Evolutionary conservation across 2,329 filamentous ascomycete genomes (phyloP), one percentile per base, ranked within the genome.

Genomic region (Phyllosticta paracitricarpa): DNA sequence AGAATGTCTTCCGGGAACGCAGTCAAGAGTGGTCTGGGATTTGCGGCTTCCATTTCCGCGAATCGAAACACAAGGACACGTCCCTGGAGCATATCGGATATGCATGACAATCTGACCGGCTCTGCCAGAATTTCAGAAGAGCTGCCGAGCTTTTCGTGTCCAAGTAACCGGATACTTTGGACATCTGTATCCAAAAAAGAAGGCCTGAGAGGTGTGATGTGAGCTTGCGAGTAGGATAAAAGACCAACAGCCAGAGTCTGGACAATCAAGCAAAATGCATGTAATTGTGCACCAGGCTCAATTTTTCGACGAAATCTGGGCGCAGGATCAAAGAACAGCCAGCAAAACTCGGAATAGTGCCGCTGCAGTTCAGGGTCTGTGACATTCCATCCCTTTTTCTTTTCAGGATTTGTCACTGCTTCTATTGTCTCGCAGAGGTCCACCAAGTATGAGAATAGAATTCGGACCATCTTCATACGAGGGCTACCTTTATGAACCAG

Each of bases 151-250:
- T 28, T 7, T 17, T 17, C 8, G 2, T 17, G 2, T 58, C 10
- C 56, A 57, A 22, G 26, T n/a, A 53, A 62, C 30, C 7, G 19
- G 9, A 56, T 54, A 24, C 17, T 40, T 59, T 24, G 28, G 22
- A 59, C 52, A 14, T 59, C 28, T 14, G 28, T 58, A 19, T 63
- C 62, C 17, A 61, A 54, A 33, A 61, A 63, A 22, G 61, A 59
- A 1, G 59, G 62, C 19, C 53, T 55, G 5, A 63, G 25, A 14
- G 51, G 24, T 10, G 25, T 59, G 4, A 61, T 19, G 52, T 63
- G 62, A 40, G 62, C 62, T 19, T 63, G 62, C 26, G 3, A 59
- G 35, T 61, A 63, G 1, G 58, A 61, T 8, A 63, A 35, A 57
- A 63, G 57, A 6, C 51, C 59, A 28, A 63, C 12, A 26, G 22